Evolutionary conservation across 108 stramenopile species (phyloP).

Genomic region (Discostella stelligeroides): DNA sequence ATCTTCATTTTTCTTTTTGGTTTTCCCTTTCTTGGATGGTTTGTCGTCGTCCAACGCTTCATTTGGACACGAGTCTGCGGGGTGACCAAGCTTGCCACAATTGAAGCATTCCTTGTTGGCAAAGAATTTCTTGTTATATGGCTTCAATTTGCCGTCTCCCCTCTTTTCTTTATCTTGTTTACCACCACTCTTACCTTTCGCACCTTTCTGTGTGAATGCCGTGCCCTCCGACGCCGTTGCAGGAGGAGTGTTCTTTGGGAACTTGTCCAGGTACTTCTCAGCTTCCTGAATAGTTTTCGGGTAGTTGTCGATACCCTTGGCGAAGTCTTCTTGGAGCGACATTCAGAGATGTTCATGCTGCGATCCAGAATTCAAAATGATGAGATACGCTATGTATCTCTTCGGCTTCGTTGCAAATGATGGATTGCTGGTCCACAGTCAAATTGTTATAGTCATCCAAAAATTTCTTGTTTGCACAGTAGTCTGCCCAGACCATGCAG

Average conservation of each 20-base stretch:
- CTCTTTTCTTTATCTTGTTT: no score
- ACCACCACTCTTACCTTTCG: background rate
- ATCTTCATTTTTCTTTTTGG: background rate
- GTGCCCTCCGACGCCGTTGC: slow-evolving; percentile 8
- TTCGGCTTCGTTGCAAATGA: no score
- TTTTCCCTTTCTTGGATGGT: no score
- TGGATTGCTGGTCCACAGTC: no score
- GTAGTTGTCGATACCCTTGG: background rate
- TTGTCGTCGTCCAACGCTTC: no score
- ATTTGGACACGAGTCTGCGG: background rate
- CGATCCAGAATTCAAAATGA: background rate
- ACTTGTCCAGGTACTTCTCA: no score
- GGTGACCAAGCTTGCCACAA: slow-evolving; percentile 9
- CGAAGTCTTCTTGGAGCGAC: background rate
- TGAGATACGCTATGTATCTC: background rate
- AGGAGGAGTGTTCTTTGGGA: background rate
- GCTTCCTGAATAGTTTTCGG: no score
- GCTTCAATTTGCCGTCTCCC: background rate
- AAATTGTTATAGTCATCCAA: background rate
- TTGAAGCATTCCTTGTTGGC: slow-evolving; percentile 3
- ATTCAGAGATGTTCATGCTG: background rate
- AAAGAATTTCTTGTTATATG: slow-evolving; percentile 6
- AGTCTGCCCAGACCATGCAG: background rate
- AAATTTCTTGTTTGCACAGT: background rate
- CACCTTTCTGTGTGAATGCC: slow-evolving; percentile 20